Conservation (phyloP, 805 yeast species). For the Wickerhamomyces silvicola region DNA sequence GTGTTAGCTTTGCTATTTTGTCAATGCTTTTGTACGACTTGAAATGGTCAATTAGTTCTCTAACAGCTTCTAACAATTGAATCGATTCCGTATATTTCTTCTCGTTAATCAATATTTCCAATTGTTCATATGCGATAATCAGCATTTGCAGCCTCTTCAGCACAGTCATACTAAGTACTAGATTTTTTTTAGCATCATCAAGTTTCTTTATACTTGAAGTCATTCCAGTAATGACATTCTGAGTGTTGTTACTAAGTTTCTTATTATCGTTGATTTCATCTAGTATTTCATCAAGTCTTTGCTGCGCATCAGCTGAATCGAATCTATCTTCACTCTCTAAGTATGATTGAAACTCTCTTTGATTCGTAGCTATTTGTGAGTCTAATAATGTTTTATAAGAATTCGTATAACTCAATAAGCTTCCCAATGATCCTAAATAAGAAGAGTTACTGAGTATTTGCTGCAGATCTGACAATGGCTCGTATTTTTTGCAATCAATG, state of each 20-base stretch:
- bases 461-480: constrained; percentile 47
- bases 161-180: constrained; percentile 79
- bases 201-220: constrained; percentile 72
- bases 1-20: constrained; percentile 63
- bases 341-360: constrained; percentile 28
- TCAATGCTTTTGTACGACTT: constrained; percentile 77
- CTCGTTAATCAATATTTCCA: constrained; percentile 39
- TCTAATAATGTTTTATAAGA: constrained; percentile 45
- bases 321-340: constrained; percentile 16
- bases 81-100: constrained; percentile 49
- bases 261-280: constrained; percentile 42
- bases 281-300: constrained; percentile 31
- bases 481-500: constrained; percentile 36
- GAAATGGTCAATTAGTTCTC: constrained; percentile 67
- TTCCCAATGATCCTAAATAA: constrained; percentile 44
- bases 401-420: constrained; percentile 42
- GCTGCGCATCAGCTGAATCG: constrained; percentile 13
- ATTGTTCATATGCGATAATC: constrained; percentile 61
- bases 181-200: constrained; percentile 78
- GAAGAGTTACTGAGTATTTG: constrained; percentile 45
- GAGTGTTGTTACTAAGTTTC: constrained; percentile 46
- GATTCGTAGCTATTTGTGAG: constrained; percentile 33
- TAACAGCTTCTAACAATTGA: constrained; percentile 60
- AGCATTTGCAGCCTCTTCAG: constrained; percentile 84
- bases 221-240: constrained; percentile 55